Evolutionary conservation across 345 rosid species (phyloP), one percentile per base, ranked within the genome.

Genomic region (Acer saccharum): DNA sequence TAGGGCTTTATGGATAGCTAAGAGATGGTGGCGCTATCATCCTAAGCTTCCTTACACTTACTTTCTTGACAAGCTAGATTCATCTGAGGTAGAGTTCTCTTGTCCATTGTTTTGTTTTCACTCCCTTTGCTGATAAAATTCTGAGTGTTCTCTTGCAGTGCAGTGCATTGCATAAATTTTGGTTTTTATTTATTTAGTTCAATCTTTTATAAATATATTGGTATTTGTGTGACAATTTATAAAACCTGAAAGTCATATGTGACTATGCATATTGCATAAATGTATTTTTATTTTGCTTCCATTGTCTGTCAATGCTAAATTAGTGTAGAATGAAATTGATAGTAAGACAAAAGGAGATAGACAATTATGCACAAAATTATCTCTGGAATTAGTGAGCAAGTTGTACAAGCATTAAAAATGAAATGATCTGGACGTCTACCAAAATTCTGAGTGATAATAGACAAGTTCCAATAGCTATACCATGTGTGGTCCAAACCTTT

Each of bases 21-120:
- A 95, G 86, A 89, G 98, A 87, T 95, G 98, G 98, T 95, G 98
- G 98, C 89, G 87, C 50, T 95, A 95, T 81, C 98, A 93, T 80
- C 98, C 98, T 67, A 92, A 87, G 81, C 88, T 95, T 81, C 97
- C 98, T 25, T 95, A 95, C 72, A 91, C 94, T 62, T 95, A 91
- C 83, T 92, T 95, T 84, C 98, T 95, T 71, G 92, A 95, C 71
- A 95, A 93, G 81, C 95, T 95, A 75, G 98, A 93, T 81, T 79
- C 83, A 69, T 95, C 97, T 27, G 98, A 95, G 93, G 98, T 90
- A 85, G 75, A 73, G 65, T 6, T 21, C 48, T 29, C 69, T 55
- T 69, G 6, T 57, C 54, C 48, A 46, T 74, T 41, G 41, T 64
- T 25, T 77, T 23, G 48, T 67, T 46, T 21, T 68, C 18, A 46